Base-by-base conservation (phyloP, 2,329 filamentous ascomycete species). In the Diplodia scrobiculata region DNA sequence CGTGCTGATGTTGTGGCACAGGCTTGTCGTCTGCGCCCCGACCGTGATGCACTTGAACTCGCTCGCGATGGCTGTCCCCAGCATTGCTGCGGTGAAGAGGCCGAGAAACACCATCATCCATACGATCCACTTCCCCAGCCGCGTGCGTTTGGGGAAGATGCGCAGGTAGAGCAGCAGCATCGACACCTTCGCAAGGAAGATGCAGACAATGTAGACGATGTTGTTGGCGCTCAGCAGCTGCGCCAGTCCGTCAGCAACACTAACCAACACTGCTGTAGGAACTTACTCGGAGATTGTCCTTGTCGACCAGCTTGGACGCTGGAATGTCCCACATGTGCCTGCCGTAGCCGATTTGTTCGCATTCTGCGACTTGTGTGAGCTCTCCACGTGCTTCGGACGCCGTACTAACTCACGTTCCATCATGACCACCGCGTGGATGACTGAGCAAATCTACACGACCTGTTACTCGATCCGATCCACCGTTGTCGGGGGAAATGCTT, bases 171-270 rank as follows among this genome's bases (percentile, higher is more conserved):
- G 65, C 32, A 51, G 60, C 19, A 60, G 48, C 29, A 63, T 67
- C 29, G 41, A 67, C 41, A 64, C 34, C 47, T 64, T 54, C 3
- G 50, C 58, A 41, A 65, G 27, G 14, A 54, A 54, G 32, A 65
- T 47, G 32, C 21, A 25, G 5, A 34, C 45, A 25, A 65, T 27
- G 48, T 65, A 65, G 48, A 51, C 38, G 32, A 34, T 17, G 21
- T 65, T 65, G 62, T 54, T 34, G 21, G 62, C 62, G 62, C 21
- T 47, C 21, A 65, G 45, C 19, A 65, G 32, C 62, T 65, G n/a
- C 50, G n/a, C 32, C 38, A 36, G 59, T 25, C 32, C n/a, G 29
- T 32, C 29, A 32, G 29, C 21, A 25, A 25, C 21, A 25, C 21
- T 25, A 25, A 25, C 21, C 21, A 25, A 25, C 21, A 2, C 21